Base-by-base conservation (phyloP, 2,329 filamentous ascomycete species). In the Diaporthe batatas region DNA sequence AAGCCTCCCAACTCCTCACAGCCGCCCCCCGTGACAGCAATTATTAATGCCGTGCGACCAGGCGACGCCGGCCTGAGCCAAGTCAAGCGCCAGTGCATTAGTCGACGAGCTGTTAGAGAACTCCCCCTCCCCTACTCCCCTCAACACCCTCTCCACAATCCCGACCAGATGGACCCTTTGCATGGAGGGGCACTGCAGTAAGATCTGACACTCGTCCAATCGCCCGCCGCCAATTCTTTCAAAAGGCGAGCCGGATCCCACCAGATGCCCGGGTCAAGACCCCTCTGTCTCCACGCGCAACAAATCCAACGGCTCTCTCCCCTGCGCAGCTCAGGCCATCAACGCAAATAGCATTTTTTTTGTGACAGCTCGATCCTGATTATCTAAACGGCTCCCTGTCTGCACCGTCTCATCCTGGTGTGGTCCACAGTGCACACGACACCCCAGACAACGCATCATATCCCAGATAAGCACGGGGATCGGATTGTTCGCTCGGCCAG, bases 321-420 rank as follows among this genome's bases (percentile, higher is more conserved):
- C 55, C 72, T 70, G 68, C 62, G 69, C 72, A 44, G 62, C 62
- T 72, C 72, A 72, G 69, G 53, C 72, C 72, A 72, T 68, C 29
- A n/a, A 72, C 55, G 36, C 58, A 44, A 53, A 59, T 32, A 32
- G 25, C 36, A 36, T 29, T 64, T 59, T 59, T 53, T 54, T 65
- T 59, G 36, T 36, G 62, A 68, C 51, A 68, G 57, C 72, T 72
- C 53, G 54, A 7, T 16, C 29, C 16, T 18, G 36, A 44, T 34
- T 71, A 55, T 55, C 65, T 51, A 54, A 47, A 47, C n/a, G 54
- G 49, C 36, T 59, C 36, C 62, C 32, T 62, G 36, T 36, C 34
- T 42, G 57, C 42, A 62, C 55, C 42, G 32, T 55, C 64, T 69
- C 21, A 21, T 25, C 32, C 5, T 42, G 18, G 64, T 32, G 29